Evolutionary conservation across 2,329 filamentous ascomycete species (phyloP).

Genomic region (Achaetomium macrosporum): DNA sequence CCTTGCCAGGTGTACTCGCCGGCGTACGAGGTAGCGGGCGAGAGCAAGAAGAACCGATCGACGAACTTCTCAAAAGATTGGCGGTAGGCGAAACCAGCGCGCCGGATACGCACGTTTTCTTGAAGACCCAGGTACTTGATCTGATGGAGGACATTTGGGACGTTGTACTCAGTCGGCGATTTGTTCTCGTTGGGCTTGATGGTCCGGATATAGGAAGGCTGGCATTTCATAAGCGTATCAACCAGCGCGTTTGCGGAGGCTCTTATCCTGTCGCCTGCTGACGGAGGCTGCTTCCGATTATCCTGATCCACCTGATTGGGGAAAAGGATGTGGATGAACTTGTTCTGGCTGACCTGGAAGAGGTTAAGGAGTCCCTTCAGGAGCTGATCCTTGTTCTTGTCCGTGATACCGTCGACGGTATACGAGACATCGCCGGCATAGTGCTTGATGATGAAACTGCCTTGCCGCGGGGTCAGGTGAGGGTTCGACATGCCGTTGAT

Average conservation of each 20-base stretch:
- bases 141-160: constrained; percentile 89
- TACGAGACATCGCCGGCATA: constrained; percentile 97
- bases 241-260: constrained; percentile 91
- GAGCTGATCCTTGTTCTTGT: constrained; percentile 98
- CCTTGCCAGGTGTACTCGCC: constrained; percentile 97
- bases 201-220: constrained; percentile 95
- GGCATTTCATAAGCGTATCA: constrained; percentile 91
- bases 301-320: constrained; percentile 91
- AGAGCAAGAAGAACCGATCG: constrained; percentile 92
- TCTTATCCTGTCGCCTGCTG: constrained; percentile 94
- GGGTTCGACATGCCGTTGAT: constrained; percentile 87
- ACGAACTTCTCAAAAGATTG: constrained; percentile 98
- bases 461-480: constrained; percentile 86
- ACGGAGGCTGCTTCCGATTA: constrained; percentile 88
- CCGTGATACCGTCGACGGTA: constrained; percentile 91
- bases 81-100: constrained; percentile 93
- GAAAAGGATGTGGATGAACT: constrained; percentile 83
- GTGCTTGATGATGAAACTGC: constrained; percentile 97
- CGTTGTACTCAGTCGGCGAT: constrained; percentile 87
- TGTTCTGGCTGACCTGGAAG: constrained; percentile 75
- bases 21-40: constrained; percentile 89
- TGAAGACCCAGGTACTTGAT: constrained; percentile 99
- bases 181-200: constrained; percentile 99
- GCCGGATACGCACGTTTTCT: constrained; percentile 95
- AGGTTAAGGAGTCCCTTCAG: constrained; percentile 89